Conservation (phyloP, 495 filamentous ascomycete genomes). For the Friedmanniomyces endolithicus region DNA sequence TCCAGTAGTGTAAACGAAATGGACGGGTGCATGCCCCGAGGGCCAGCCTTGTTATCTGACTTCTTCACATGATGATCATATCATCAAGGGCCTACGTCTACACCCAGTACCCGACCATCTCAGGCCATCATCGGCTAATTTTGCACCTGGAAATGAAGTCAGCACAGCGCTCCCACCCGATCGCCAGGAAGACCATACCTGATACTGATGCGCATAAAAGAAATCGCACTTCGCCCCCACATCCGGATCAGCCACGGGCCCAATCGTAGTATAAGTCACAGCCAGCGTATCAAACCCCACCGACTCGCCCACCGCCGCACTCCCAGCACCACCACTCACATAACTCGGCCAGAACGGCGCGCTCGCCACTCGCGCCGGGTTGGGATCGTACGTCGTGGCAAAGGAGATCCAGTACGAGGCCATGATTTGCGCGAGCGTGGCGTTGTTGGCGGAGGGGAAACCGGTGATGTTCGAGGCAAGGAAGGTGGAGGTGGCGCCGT, state of each 20-base stretch:
- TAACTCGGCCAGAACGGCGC: constrained; percentile 21
- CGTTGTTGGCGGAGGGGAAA: constrained; percentile 21
- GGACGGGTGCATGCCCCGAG: too few relatives aligned
- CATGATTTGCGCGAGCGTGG: constrained; percentile 48
- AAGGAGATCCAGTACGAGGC: constrained; percentile 54
- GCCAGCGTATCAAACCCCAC: constrained; percentile 13
- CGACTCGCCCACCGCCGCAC: constrained; percentile 4
- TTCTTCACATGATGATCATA: too few relatives aligned
- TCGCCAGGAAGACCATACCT: neutral
- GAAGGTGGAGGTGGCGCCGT: constrained; percentile 15
- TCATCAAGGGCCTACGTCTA: too few relatives aligned
- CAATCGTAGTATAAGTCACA: constrained; percentile 20
- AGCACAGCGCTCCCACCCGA: neutral
- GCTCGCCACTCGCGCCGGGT: constrained; percentile 1
- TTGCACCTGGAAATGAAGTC: neutral
- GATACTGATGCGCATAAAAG: constrained; percentile 9
- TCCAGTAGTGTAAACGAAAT: too few relatives aligned
- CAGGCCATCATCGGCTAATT: neutral
- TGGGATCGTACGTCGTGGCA: constrained; percentile 18
- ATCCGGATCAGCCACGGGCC: constrained; percentile 16
- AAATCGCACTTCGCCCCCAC: constrained; percentile 20
- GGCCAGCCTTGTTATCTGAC: too few relatives aligned
- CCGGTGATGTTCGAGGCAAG: constrained; percentile 4
- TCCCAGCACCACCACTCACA: constrained; percentile 3
- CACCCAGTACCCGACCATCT: neutral